These are phyloP conservation scores for Tulasnella sp. DNA, from an alignment of 768 basidiomycete genomes.

Conservation along the genomic window DNA sequence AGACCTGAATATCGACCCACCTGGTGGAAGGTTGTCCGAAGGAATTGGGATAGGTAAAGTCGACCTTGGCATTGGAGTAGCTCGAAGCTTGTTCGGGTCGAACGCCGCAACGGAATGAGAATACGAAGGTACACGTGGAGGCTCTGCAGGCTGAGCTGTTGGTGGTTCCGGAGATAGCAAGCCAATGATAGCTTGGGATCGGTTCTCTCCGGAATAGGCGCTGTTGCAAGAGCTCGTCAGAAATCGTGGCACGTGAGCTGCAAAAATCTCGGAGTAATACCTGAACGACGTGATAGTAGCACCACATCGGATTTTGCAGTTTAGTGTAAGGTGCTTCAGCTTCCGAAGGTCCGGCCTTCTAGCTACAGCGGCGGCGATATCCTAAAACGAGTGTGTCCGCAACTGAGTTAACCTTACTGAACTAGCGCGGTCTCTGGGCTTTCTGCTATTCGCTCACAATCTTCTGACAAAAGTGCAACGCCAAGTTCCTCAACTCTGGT, in stretches of 20 bases:
- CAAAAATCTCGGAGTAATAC: background rate
- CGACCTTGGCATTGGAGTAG: background rate
- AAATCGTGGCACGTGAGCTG: too few species aligned
- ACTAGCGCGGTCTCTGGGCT: background rate
- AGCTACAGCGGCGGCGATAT: constrained; percentile 26
- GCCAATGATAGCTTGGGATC: constrained; percentile 31
- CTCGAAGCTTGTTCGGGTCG: constrained; percentile 10
- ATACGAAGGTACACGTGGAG: background rate
- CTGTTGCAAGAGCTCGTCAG: constrained; percentile 10
- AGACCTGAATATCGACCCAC: background rate
- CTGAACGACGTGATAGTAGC: constrained; percentile 30
- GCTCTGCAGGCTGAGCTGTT: background rate
- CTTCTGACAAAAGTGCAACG: constrained; percentile 33
- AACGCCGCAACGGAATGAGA: constrained; percentile 2
- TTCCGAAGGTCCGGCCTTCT: constrained; percentile 21
- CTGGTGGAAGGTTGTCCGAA: constrained; percentile 9
- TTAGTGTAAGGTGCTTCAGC: constrained; percentile 24
- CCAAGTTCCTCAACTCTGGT: constrained; percentile 22
- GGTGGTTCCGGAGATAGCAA: constrained; percentile 27
- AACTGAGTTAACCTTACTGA: background rate
- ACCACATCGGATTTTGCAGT: constrained; percentile 34
- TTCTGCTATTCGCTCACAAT: constrained; percentile 10
- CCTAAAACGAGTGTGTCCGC: constrained; percentile 5
- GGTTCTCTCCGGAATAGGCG: constrained; percentile 30
- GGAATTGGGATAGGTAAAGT: background rate